Conservation (phyloP, 2,329 filamentous ascomycete species). For the Myriangium duriaei region DNA sequence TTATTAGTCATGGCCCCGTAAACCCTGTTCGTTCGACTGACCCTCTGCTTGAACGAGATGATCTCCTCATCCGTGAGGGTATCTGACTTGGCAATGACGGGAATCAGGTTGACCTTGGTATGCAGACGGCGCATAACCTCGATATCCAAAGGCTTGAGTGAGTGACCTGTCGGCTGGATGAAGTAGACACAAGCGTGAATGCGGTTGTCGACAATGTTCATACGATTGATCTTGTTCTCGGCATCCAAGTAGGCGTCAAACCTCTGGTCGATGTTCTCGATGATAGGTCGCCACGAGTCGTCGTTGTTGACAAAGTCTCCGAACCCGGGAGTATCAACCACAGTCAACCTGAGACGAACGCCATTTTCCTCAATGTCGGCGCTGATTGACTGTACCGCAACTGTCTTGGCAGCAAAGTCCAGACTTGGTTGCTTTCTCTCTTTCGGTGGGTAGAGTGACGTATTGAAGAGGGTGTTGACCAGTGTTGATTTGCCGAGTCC, state of each 20-base stretch:
- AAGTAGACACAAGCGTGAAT: conserved; percentile 99
- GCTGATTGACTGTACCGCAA: conserved; percentile 42
- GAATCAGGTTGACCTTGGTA: conserved; percentile 99
- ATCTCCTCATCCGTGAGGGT: conserved; percentile 97
- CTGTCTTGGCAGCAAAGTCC: conserved; percentile 89
- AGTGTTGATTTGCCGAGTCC: conserved; percentile 97
- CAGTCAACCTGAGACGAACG: conserved; percentile 86
- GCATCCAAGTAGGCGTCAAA: conserved; percentile 97
- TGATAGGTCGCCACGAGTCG: conserved; percentile 96
- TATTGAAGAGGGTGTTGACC: conserved; percentile 99
- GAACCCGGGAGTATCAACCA: conserved; percentile 95
- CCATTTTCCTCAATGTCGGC: conserved; percentile 87
- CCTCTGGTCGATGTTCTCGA: conserved; percentile 98
- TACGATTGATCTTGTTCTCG: conserved; percentile 99
- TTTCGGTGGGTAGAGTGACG: conserved; percentile 94
- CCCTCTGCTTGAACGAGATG: conserved; percentile 83
- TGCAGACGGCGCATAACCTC: conserved; percentile 99
- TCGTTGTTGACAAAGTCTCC: conserved; percentile 99
- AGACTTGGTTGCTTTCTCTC: conserved; percentile 95
- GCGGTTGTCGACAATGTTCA: conserved; percentile 99
- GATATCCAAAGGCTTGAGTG: conserved; percentile 94
- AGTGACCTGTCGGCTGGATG: conserved; percentile 97
- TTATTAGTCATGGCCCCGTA: no score
- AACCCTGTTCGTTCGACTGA: no score
- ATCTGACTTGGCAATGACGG: conserved; percentile 97